A percentile compares a stretch with the other conserved stretches of the same genome.
Evolutionary conservation across 2,329 filamentous ascomycete genomes (phyloP).

Genomic region (Lecanicillium sp.): DNA sequence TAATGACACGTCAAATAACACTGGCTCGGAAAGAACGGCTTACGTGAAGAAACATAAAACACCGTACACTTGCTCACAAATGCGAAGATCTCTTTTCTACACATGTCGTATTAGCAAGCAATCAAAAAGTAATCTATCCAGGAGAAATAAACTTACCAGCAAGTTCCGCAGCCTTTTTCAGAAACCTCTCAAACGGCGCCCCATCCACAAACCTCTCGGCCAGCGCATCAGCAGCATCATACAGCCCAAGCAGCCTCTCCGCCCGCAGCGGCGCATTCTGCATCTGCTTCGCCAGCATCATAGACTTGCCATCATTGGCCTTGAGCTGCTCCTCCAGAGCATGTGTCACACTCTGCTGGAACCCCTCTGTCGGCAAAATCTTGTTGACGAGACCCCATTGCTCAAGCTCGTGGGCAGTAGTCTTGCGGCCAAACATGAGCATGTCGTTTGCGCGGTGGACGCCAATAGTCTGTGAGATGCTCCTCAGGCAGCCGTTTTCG

Average conservation of each 20-base stretch:
- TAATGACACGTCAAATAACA: too few relatives aligned
- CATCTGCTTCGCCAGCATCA: constrained; percentile 5
- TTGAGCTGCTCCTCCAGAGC: constrained; percentile 3
- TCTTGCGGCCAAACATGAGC: constrained; percentile 4
- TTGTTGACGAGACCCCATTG: constrained; percentile 3
- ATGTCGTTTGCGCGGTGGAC: constrained; percentile 7
- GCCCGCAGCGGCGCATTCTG: constrained; percentile 1
- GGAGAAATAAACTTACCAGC: too few relatives aligned
- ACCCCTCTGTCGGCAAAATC: not conserved
- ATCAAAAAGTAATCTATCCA: too few relatives aligned
- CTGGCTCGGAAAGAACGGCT: too few relatives aligned
- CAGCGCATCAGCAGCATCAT: constrained; percentile 1
- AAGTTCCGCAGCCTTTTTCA: constrained; percentile 1
- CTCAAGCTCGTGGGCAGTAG: constrained; percentile 1
- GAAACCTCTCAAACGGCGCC: constrained; percentile 1
- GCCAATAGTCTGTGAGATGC: constrained; percentile 3
- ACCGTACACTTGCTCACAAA: too few relatives aligned
- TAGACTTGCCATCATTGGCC: constrained; percentile 3
- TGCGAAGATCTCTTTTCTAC: too few relatives aligned
- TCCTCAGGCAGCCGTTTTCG: constrained; percentile 5
- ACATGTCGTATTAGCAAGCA: too few relatives aligned
- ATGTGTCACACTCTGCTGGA: constrained; percentile 1
- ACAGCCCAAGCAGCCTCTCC: constrained; percentile 3
- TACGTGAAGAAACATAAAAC: too few relatives aligned
- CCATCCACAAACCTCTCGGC: not conserved